phyloP scores from a whole-genome alignment of 1,139 yeast species.

The Hansenula lynferdii region DNA sequence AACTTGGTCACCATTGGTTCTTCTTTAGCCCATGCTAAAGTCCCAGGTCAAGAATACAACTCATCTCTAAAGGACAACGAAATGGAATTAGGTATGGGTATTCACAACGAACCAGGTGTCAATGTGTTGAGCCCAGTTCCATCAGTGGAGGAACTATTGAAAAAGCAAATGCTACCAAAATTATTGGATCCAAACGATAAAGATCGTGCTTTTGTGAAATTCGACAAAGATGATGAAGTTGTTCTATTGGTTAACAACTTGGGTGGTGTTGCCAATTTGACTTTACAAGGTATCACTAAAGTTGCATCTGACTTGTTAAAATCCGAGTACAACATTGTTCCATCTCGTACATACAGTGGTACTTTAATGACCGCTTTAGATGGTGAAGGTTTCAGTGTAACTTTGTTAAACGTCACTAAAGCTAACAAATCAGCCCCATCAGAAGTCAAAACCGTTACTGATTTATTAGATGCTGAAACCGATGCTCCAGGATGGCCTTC shows the following conservation, averaged over 20 bases:
- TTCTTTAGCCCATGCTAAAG: slow-evolving; percentile 82
- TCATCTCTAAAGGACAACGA: slow-evolving; percentile 53
- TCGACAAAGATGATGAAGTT: slow-evolving; percentile 57
- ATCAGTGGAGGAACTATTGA: slow-evolving; percentile 48
- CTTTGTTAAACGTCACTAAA: slow-evolving; percentile 62
- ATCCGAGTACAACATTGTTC: slow-evolving; percentile 49
- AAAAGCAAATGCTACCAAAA: slow-evolving; percentile 44
- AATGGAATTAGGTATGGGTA: slow-evolving; percentile 92
- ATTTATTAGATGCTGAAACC: slow-evolving; percentile 61
- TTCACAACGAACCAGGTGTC: slow-evolving; percentile 91
- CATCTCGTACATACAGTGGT: slow-evolving; percentile 64
- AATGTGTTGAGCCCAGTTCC: slow-evolving; percentile 71
- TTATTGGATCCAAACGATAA: slow-evolving; percentile 51
- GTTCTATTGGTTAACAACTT: slow-evolving; percentile 71
- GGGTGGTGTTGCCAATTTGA: slow-evolving; percentile 83
- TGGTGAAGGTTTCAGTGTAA: slow-evolving; percentile 87
- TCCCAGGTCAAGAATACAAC: slow-evolving; percentile 70
- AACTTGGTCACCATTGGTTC: slow-evolving; percentile 85
- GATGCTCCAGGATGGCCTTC: slow-evolving; percentile 80
- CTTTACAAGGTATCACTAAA: slow-evolving; percentile 60
- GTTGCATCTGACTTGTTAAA: slow-evolving; percentile 38
- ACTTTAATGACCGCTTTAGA: slow-evolving; percentile 81
- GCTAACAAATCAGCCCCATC: slow-evolving; percentile 33
- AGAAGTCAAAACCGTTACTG: slow-evolving; percentile 37
- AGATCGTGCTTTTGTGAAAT: slow-evolving; percentile 70